Evolutionary conservation across 352 stramenopile genomes (phyloP).

Genomic region (Globisporangium uncinulatum): DNA sequence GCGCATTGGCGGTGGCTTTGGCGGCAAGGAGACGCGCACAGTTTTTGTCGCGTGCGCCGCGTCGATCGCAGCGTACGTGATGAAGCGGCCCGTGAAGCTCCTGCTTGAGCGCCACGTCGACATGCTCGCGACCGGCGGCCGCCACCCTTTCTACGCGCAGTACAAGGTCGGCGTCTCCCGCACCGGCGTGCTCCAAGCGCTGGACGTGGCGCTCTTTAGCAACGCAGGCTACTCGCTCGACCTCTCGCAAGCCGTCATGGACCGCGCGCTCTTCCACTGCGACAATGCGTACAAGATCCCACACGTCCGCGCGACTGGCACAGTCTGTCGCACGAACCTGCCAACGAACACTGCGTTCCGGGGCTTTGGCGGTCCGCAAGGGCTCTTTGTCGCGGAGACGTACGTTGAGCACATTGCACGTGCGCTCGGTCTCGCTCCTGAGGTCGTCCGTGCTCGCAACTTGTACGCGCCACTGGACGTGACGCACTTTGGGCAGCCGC

Average conservation of each 20-base stretch:
- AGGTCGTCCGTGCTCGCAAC: slow-evolving; percentile 83
- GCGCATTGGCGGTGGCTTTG: slow-evolving; percentile 95
- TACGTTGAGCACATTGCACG: slow-evolving; percentile 95
- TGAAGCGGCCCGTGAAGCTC: slow-evolving; percentile 87
- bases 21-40: slow-evolving; percentile 93
- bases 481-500: slow-evolving; percentile 91
- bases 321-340: slow-evolving; percentile 93
- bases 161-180: slow-evolving; percentile 89
- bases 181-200: slow-evolving; percentile 82
- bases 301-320: slow-evolving; percentile 82
- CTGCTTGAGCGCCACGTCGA: slow-evolving; percentile 93
- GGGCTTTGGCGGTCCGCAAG: slow-evolving; percentile 94
- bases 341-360: slow-evolving; percentile 94
- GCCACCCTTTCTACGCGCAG: slow-evolving; percentile 92
- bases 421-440: slow-evolving; percentile 56
- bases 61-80: slow-evolving; percentile 86
- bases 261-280: slow-evolving; percentile 94
- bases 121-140: slow-evolving; percentile 91
- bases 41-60: slow-evolving; percentile 90
- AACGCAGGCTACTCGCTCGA: slow-evolving; percentile 95
- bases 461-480: slow-evolving; percentile 88
- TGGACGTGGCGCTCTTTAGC: slow-evolving; percentile 92
- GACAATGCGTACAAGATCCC: slow-evolving; percentile 95
- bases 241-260: slow-evolving; percentile 92
- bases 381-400: slow-evolving; percentile 88